Percentiles rank a stretch among this genome's conserved stretches.
phyloP scores from a whole-genome alignment of 2,329 filamentous ascomycete species.

The Cercospora nicotianae region DNA sequence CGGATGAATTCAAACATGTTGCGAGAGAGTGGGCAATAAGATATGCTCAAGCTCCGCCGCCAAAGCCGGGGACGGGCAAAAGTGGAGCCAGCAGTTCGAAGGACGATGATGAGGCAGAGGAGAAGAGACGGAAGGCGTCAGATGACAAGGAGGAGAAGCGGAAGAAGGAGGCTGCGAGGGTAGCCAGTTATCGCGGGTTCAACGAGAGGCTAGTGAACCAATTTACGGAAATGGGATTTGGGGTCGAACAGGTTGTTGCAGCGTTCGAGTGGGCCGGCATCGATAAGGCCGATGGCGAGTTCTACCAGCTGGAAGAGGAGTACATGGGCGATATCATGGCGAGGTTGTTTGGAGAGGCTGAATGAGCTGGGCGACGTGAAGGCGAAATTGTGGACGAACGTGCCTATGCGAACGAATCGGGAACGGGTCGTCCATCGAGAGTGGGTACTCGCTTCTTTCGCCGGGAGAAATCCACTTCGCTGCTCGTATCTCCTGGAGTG shows the following conservation, averaged over 20 bases:
- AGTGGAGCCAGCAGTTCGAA: constrained; percentile 32
- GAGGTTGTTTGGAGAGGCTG: constrained; percentile 70
- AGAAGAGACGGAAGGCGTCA: constrained; percentile 50
- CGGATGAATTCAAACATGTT: constrained; percentile 74
- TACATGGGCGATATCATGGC: constrained; percentile 90
- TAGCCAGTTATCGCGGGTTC: constrained; percentile 75
- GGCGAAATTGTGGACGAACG: not conserved
- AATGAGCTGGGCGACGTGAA: not conserved
- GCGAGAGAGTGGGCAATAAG: constrained; percentile 89
- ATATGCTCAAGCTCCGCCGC: constrained; percentile 73
- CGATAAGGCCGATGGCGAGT: constrained; percentile 71
- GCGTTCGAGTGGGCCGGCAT: constrained; percentile 82
- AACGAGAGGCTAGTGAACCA: constrained; percentile 78
- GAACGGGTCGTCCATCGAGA: not conserved
- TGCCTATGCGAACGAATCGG: not conserved
- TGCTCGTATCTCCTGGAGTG: not conserved
- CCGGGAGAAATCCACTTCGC: not conserved
- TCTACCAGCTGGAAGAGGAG: constrained; percentile 84
- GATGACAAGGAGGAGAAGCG: constrained; percentile 56
- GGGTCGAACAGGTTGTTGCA: constrained; percentile 79
- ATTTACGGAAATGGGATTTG: constrained; percentile 90
- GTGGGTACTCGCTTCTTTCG: not conserved
- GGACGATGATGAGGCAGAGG: constrained; percentile 37
- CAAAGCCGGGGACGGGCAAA: constrained; percentile 51
- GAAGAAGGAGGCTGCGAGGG: constrained; percentile 53